A percentile compares a stretch with the other conserved stretches of the same genome.
phyloP scores from a whole-genome alignment of 2,329 filamentous ascomycete genomes.

The Xylaria hypoxylon region DNA sequence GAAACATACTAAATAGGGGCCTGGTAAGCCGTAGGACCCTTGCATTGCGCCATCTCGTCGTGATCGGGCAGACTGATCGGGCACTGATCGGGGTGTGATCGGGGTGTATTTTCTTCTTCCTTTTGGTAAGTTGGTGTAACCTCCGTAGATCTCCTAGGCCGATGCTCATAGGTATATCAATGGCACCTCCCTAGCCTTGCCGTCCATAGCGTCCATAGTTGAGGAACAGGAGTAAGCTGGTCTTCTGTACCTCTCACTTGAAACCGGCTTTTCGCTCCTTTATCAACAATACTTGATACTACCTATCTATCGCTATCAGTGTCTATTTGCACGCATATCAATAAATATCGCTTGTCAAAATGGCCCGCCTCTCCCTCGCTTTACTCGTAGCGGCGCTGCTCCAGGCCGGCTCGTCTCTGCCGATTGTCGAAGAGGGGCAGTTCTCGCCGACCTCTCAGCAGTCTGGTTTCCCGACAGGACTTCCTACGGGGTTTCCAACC shows the following conservation, averaged over 20 bases:
- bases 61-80: too few relatives aligned
- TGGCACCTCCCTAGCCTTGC: conserved; percentile 16
- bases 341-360: conserved; percentile 21
- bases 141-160: not conserved
- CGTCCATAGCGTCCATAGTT: not conserved
- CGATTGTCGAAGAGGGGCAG: conserved; percentile 32
- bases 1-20: conserved; percentile 29
- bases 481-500: conserved; percentile 7
- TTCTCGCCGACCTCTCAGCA: conserved; percentile 4
- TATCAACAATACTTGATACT: conserved; percentile 12
- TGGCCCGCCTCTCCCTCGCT: conserved; percentile 36
- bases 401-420: conserved; percentile 30
- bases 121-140: conserved; percentile 6
- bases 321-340: conserved; percentile 10
- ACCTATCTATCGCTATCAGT: conserved; percentile 12
- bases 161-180: conserved; percentile 26
- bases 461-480: conserved; percentile 16
- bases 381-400: conserved; percentile 34
- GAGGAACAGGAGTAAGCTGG: conserved; percentile 28
- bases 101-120: conserved; percentile 5
- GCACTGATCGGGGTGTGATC: too few relatives aligned
- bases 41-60: conserved; percentile 12
- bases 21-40: conserved; percentile 15
- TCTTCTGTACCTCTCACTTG: conserved; percentile 29
- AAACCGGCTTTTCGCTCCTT: conserved; percentile 14